phyloP scores from a whole-genome alignment of 2,329 filamentous ascomycete species.

The Trichoderma pleuroti region DNA sequence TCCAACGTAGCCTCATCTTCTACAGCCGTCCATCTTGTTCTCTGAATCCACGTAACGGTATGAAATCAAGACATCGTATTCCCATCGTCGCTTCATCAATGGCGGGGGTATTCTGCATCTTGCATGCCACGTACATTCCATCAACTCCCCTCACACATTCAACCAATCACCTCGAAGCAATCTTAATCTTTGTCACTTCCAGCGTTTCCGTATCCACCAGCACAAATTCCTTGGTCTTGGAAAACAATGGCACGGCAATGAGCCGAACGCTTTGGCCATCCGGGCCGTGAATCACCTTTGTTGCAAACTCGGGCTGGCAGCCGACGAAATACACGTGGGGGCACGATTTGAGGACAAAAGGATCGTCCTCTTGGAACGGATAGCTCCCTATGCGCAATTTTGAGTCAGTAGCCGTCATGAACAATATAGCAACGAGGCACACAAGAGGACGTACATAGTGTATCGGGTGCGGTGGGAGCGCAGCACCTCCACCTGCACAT shows the following conservation, averaged over 20 bases:
- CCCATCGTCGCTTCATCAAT: background rate
- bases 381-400: conserved; percentile 68
- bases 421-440: background rate
- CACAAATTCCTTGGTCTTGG: conserved; percentile 72
- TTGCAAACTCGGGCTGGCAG: conserved; percentile 76
- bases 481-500: conserved; percentile 89
- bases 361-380: conserved; percentile 90
- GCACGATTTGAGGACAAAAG: conserved; percentile 78
- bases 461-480: conserved; percentile 93
- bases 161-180: conserved; percentile 27
- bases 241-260: conserved; percentile 80
- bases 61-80: background rate
- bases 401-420: conserved; percentile 19
- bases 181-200: conserved; percentile 68
- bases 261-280: conserved; percentile 70
- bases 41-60: background rate
- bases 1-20: no score
- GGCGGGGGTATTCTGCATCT: background rate
- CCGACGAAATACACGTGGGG: conserved; percentile 91
- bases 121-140: background rate
- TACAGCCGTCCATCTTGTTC: background rate
- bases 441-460: conserved; percentile 65
- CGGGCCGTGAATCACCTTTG: conserved; percentile 62
- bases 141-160: background rate
- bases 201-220: conserved; percentile 83